These are phyloP conservation scores for Zoysia matrella DNA, from an alignment of 202 grass and related monocot species.

Conservation along the genomic window DNA sequence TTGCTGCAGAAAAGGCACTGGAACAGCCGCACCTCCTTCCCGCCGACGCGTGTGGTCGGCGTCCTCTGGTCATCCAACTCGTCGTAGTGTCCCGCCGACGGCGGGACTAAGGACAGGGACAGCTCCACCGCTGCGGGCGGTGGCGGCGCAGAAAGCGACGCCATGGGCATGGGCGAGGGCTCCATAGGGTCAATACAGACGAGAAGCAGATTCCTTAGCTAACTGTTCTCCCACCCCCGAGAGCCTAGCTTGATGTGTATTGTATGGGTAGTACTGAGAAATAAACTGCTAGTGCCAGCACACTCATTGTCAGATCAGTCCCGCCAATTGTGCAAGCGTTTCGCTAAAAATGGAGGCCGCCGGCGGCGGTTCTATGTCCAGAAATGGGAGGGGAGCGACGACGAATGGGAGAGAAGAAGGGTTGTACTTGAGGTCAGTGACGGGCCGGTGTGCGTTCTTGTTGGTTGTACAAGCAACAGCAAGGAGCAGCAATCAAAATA, in stretches of 20 bases:
- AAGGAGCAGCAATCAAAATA: too few relatives aligned
- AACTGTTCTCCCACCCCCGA: too few relatives aligned
- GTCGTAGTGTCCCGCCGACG: background rate
- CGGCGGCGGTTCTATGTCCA: too few relatives aligned
- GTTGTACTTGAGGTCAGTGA: too few relatives aligned
- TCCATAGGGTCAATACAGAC: slow-evolving; percentile 28
- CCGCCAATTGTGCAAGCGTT: too few relatives aligned
- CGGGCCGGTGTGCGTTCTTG: too few relatives aligned
- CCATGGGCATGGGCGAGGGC: background rate
- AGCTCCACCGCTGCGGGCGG: slow-evolving; percentile 16
- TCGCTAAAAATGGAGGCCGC: too few relatives aligned
- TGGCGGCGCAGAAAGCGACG: background rate
- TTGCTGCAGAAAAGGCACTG: slow-evolving; percentile 81
- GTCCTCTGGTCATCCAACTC: background rate
- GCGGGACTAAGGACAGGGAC: slow-evolving; percentile 33
- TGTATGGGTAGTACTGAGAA: too few relatives aligned
- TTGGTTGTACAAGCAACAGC: too few relatives aligned
- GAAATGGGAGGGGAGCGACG: too few relatives aligned
- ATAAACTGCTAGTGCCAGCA: background rate
- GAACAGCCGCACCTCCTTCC: slow-evolving; percentile 59
- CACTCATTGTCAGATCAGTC: background rate
- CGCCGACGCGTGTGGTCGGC: background rate
- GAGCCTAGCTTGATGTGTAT: background rate
- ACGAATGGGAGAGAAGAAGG: too few relatives aligned
- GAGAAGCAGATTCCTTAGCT: background rate